These are phyloP conservation scores for Zarea fungicola DNA, from an alignment of 2,329 filamentous ascomycete genomes.

Conservation along the genomic window DNA sequence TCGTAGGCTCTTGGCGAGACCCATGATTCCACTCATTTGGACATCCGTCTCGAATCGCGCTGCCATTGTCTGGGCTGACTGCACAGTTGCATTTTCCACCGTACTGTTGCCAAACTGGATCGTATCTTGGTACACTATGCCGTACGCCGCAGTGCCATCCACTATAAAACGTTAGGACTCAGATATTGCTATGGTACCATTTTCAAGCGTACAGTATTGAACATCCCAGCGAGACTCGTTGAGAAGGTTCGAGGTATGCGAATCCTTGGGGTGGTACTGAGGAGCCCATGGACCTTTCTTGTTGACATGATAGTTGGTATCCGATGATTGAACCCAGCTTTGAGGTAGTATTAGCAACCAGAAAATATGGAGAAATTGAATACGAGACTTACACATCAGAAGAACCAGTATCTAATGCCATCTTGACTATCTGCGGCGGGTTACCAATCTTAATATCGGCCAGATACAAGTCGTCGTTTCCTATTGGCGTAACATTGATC, in stretches of 20 bases:
- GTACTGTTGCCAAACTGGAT: conserved; percentile 40
- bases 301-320: conserved; percentile 35
- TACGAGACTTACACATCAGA: conserved; percentile 54
- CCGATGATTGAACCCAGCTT: conserved; percentile 52
- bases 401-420: conserved; percentile 51
- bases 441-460: conserved; percentile 41
- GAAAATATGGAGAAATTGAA: not conserved
- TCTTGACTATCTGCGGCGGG: conserved; percentile 41
- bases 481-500: conserved; percentile 31
- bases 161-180: conserved; percentile 22
- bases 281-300: conserved; percentile 31
- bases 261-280: conserved; percentile 40
- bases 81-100: conserved; percentile 41
- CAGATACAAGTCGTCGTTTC: conserved; percentile 39
- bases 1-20: conserved; percentile 42
- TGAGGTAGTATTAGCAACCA: not conserved
- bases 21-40: conserved; percentile 46
- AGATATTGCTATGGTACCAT: no score
- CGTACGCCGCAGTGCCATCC: conserved; percentile 40
- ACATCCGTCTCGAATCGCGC: conserved; percentile 36
- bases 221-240: conserved; percentile 44
- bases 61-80: conserved; percentile 42
- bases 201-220: conserved; percentile 39
- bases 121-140: conserved; percentile 47
- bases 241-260: conserved; percentile 37